Evolutionary conservation across 2,329 filamentous ascomycete species (phyloP).

Genomic region (Ophiostoma sp.): DNA sequence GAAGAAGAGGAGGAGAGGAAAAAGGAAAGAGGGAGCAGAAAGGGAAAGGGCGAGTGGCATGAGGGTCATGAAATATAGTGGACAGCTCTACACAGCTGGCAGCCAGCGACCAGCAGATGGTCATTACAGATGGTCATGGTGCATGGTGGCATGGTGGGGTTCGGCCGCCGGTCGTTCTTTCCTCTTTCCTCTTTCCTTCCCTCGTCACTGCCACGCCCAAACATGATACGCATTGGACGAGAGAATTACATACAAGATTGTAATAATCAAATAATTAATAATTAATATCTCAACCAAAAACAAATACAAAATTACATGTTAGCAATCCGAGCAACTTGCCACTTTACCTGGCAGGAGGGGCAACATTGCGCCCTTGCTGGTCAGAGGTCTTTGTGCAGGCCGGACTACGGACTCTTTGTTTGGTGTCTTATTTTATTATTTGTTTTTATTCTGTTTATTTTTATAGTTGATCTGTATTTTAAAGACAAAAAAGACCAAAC

Average conservation of each 20-base stretch:
- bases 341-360: not conserved
- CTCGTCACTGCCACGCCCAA: too few relatives aligned
- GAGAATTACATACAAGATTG: not conserved
- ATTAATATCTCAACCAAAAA: not conserved
- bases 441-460: not conserved
- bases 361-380: constrained; percentile 7
- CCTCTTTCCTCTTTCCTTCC: not conserved
- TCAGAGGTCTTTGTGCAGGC: not conserved
- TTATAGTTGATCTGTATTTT: not conserved
- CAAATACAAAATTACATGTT: not conserved
- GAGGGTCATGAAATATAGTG: constrained; percentile 12
- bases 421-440: not conserved
- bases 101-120: not conserved
- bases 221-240: too few relatives aligned
- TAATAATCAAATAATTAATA: not conserved
- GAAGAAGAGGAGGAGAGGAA: not conserved
- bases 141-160: constrained; percentile 16
- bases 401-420: constrained; percentile 8
- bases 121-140: constrained; percentile 7
- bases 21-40: not conserved
- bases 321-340: not conserved
- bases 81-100: constrained; percentile 3
- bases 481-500: not conserved
- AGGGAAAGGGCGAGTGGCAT: constrained; percentile 16
- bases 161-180: constrained; percentile 5